Evolutionary conservation across 1,139 yeast species (phyloP), one percentile per base, ranked within the genome.

Genomic region (Suhomyces taliae): DNA sequence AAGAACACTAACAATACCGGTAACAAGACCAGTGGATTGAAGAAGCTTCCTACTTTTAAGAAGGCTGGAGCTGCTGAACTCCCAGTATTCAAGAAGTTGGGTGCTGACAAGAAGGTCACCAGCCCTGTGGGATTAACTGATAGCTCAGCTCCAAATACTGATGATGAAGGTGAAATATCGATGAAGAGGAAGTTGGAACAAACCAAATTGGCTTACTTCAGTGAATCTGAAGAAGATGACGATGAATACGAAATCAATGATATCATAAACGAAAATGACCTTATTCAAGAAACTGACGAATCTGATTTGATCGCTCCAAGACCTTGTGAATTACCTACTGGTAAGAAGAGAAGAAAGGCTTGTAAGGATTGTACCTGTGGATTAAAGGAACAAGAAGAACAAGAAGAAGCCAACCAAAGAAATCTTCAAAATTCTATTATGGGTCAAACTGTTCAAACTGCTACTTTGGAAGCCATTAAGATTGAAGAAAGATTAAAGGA

Each of bases 361-460:
- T 95, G 99, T 73, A 93, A 90, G 69, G 97, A 93, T 67, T 95
- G 99, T 67, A 87, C 98, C 0, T 95, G 99, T 74, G 99, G 99
- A 7, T 77, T 93, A 54, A 90, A 86, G 57, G 99, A 93, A 65
- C 68, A 79, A 48, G 90, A 86, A 65, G 90, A 82, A 51, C 62
- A 60, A 41, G 84, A 78, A 55, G 80, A 78, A 52, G 56, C 60
- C 57, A 74, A 69, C 58, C 84, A 81, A 57, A 72, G 78, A 57
- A 55, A 66, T 27, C 57, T 78, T 37, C 85, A 79, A 58, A 70
- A 69, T 50, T 56, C 74, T 1, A 57, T 81, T 35, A 62, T 81
- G 52, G 73, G 79, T 29, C 66, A 67, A 40, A 68, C 81, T 74
- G 85, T 79, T 1, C 73, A 67, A 55, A 74, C 74, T 57, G 85